Evolutionary conservation across 2,329 filamentous ascomycete genomes (phyloP).

Genomic region (Thermothelomyces thermophilus): DNA sequence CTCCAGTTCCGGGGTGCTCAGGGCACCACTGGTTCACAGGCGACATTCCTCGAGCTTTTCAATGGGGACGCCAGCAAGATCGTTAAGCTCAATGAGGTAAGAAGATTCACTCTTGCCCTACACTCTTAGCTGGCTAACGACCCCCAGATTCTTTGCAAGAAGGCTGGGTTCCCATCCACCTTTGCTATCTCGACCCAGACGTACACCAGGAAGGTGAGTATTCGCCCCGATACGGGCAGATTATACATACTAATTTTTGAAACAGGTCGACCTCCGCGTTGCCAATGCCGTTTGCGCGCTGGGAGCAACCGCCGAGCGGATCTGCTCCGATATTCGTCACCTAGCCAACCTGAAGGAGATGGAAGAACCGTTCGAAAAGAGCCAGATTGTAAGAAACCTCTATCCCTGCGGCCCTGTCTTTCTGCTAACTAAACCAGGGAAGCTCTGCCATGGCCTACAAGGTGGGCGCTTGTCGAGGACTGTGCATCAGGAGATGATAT

Average conservation of each 20-base stretch:
- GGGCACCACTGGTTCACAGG: constrained; percentile 69
- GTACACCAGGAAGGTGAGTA: constrained; percentile 27
- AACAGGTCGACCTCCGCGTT: constrained; percentile 68
- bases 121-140: no score
- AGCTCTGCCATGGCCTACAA: constrained; percentile 37
- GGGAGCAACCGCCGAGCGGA: constrained; percentile 70
- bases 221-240: no score
- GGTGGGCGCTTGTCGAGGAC: constrained; percentile 10
- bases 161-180: constrained; percentile 46
- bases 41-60: constrained; percentile 67
- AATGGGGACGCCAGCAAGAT: constrained; percentile 42
- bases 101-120: neutral
- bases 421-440: constrained; percentile 14
- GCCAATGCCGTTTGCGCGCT: constrained; percentile 74
- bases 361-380: constrained; percentile 75
- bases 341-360: constrained; percentile 73
- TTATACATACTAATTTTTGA: neutral
- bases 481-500: constrained; percentile 25
- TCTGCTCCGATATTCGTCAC: constrained; percentile 67
- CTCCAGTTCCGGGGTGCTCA: constrained; percentile 68
- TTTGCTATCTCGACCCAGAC: constrained; percentile 63
- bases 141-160: constrained; percentile 40
- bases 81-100: constrained; percentile 47
- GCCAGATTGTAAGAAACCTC: constrained; percentile 56
- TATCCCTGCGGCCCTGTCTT: neutral